Percentiles rank a stretch among this genome's conserved stretches.
These are phyloP conservation scores for Crucihimalaya himalaica DNA, from an alignment of 345 rosid genomes.

Conservation along the genomic window DNA sequence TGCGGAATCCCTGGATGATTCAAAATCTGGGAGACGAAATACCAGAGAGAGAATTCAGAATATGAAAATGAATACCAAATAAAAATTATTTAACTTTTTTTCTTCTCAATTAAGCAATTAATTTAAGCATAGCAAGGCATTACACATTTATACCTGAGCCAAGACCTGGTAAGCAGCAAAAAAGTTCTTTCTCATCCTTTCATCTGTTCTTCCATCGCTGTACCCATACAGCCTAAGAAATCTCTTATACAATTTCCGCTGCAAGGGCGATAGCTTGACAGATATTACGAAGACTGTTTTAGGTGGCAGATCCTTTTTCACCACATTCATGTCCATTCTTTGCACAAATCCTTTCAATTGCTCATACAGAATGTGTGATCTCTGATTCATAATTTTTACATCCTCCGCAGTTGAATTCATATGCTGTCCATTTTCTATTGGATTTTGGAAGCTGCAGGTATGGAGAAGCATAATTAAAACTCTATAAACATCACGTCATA, in stretches of 20 bases:
- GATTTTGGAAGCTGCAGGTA: slow-evolving; percentile 89
- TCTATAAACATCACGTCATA: slow-evolving; percentile 21
- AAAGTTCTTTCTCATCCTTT: slow-evolving; percentile 79
- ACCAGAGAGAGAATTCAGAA: slow-evolving; percentile 14
- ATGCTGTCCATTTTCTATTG: slow-evolving; percentile 98
- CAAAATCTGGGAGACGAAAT: slow-evolving; percentile 70
- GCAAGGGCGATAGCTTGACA: slow-evolving; percentile 93
- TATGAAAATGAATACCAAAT: slow-evolving; percentile 1
- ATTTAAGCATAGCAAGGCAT: slow-evolving; percentile 11
- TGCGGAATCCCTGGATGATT: slow-evolving; percentile 99
- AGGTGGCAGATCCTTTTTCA: slow-evolving; percentile 96
- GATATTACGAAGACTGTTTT: slow-evolving; percentile 94
- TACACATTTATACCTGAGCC: slow-evolving; percentile 77
- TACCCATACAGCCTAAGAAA: slow-evolving; percentile 91
- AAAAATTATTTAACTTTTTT: background rate
- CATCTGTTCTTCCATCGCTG: slow-evolving; percentile 62
- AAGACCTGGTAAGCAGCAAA: slow-evolving; percentile 98
- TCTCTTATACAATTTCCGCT: slow-evolving; percentile 88
- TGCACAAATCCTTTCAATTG: slow-evolving; percentile 98
- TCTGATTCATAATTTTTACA: slow-evolving; percentile 98
- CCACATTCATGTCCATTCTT: slow-evolving; percentile 99
- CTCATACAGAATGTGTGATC: slow-evolving; percentile 97
- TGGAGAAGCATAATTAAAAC: slow-evolving; percentile 31
- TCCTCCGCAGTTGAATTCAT: slow-evolving; percentile 93
- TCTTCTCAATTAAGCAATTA: background rate